Evolutionary conservation across 2,329 filamentous ascomycete species (phyloP), one percentile per base, ranked within the genome.

Genomic region (Monilinia fructicola): DNA sequence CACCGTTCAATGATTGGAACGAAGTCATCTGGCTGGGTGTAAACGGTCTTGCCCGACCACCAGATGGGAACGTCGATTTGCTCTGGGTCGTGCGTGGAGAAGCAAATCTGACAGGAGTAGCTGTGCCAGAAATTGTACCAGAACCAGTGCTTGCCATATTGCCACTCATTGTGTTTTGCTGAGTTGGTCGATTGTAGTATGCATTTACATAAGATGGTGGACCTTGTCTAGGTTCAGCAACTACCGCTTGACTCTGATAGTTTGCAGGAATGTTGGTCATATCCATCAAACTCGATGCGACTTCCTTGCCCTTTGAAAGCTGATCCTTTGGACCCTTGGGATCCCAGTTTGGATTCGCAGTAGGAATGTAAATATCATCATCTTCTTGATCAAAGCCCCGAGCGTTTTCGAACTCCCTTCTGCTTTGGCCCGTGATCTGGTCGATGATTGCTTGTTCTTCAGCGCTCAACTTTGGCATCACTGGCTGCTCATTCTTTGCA

Each of bases 31-130:
- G 46, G 35, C 55, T 60, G 4, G 64, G 64, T 10, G 64, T 65
- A 40, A 65, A 65, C 2, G 64, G 54, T 53, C 64, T 65, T 61
- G 55, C 64, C n/a, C 56, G 56, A 21, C 40, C 54, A 42, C 31
- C 44, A 11, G 40, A 52, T 23, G 64, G 38, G 23, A 55, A 64
- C 4, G 61, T 64, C 23, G 52, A 56, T 26, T 61, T 65, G 21
- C 64, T 65, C 12, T 52, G 64, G 16, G 54, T 42, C 10, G 38
- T 52, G 38, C 35, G 64, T 53, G 64, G 54, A 35, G 64, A 53
- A 18, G n/a, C 64, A 38, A 31, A 54, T 48, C 35, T 60, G n/a
- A 18, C 44, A 28, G 46, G 46, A 61, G 46, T 52, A 28, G 35
- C 54, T 11, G 12, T 35, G 6, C 16, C 23, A 18, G 63, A 59